Evolutionary conservation across 495 filamentous ascomycete species (phyloP).

Genomic region (Penicillium soppii): DNA sequence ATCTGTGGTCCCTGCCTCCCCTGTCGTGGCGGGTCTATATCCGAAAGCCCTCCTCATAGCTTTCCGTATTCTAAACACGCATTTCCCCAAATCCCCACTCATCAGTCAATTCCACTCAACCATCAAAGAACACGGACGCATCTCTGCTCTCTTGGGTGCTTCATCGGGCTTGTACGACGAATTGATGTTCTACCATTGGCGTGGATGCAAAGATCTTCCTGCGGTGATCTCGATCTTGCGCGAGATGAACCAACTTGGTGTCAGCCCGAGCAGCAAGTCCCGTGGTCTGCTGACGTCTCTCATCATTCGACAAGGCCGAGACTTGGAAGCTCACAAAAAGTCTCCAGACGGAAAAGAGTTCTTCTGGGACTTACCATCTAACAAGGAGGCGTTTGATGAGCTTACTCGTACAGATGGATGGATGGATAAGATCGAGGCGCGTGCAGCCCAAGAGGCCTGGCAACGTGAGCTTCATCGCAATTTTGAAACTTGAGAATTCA

Average conservation of each 20-base stretch:
- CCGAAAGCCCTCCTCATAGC: conserved; percentile 62
- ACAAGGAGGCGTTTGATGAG: conserved; percentile 30
- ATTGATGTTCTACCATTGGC: conserved; percentile 64
- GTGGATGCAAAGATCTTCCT: conserved; percentile 57
- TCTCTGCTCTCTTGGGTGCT: conserved; percentile 70
- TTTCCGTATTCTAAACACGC: conserved; percentile 59
- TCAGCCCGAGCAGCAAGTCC: conserved; percentile 61
- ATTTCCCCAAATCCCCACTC: conserved; percentile 62
- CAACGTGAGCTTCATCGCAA: background rate
- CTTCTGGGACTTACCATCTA: conserved; percentile 44
- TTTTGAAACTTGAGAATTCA: background rate
- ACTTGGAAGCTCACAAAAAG: conserved; percentile 12
- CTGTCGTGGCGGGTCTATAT: conserved; percentile 65
- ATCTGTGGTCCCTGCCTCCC: conserved; percentile 38
- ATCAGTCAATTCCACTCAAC: conserved; percentile 62
- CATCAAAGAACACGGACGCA: conserved; percentile 67
- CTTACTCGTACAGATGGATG: conserved; percentile 31
- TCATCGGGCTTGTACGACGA: conserved; percentile 75
- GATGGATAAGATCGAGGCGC: conserved; percentile 24
- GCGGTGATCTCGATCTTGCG: conserved; percentile 60
- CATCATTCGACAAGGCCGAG: conserved; percentile 18
- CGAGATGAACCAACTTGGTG: conserved; percentile 75
- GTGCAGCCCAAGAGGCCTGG: background rate
- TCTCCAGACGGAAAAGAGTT: conserved; percentile 5
- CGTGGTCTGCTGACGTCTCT: conserved; percentile 45